Conservation (phyloP, 768 basidiomycete genomes). For the Artomyces pyxidatus region DNA sequence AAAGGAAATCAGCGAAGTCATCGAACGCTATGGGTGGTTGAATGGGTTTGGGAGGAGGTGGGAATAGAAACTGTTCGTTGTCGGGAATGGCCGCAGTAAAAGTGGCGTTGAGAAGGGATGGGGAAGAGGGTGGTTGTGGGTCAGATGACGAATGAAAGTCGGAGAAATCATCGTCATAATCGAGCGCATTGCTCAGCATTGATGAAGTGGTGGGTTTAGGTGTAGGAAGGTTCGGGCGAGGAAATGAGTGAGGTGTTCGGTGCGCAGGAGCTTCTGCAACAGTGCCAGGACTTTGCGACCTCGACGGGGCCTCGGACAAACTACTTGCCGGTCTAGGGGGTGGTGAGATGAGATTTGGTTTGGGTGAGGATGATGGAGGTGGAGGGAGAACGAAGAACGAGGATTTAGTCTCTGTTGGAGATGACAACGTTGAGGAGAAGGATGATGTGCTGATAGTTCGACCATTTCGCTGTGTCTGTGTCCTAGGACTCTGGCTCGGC, state of each 20-base stretch:
- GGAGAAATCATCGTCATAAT: conserved; percentile 39
- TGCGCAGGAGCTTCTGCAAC: not conserved
- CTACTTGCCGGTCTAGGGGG: not conserved
- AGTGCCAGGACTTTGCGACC: not conserved
- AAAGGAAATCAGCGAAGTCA: conserved; percentile 42
- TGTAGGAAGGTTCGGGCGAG: not conserved
- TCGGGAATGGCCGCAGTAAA: not conserved
- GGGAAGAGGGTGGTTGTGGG: conserved; percentile 10
- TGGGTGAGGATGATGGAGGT: not conserved
- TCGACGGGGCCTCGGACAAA: not conserved
- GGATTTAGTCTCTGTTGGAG: not conserved
- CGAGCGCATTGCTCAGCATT: not conserved
- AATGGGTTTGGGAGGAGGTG: not conserved
- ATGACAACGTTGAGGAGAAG: not conserved
- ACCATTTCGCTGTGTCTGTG: too few species aligned
- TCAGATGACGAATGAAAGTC: conserved; percentile 34
- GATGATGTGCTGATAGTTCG: too few species aligned
- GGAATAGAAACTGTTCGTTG: conserved; percentile 14
- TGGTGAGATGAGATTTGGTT: not conserved
- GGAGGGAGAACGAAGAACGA: not conserved
- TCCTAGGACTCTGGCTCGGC: too few species aligned
- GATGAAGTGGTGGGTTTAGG: not conserved
- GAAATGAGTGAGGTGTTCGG: not conserved
- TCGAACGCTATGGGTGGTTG: conserved; percentile 22
- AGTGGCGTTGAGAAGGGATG: not conserved